Conservation (phyloP, 257 asterid genomes). For the Eucommia ulmoides region DNA sequence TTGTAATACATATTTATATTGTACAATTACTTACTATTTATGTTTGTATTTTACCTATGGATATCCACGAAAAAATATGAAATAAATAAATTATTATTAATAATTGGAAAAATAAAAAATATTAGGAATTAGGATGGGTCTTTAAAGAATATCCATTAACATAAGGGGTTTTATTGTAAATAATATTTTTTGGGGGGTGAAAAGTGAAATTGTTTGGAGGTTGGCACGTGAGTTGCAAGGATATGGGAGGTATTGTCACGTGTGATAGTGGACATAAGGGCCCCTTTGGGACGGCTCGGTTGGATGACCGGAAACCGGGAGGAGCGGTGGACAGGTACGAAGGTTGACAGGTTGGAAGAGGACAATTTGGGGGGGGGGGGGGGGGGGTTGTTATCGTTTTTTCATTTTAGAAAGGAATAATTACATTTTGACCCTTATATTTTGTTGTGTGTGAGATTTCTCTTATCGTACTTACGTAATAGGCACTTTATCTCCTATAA, state of each 20-base stretch:
- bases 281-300: constrained; percentile 10
- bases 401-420: neutral
- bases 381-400: constrained; percentile 8
- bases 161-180: no score
- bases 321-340: constrained; percentile 16
- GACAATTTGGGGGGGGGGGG: constrained; percentile 6
- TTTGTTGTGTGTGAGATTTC: neutral
- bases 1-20: no score
- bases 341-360: constrained; percentile 20
- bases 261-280: constrained; percentile 7
- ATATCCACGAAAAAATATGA: no score
- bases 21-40: no score
- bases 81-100: no score
- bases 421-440: neutral
- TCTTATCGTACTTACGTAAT: no score
- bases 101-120: no score
- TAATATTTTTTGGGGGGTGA: no score
- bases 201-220: constrained; percentile 5
- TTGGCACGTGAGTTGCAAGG: constrained; percentile 25
- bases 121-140: no score
- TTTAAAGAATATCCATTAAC: no score
- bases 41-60: no score
- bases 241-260: no score
- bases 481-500: neutral
- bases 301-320: constrained; percentile 20